Percentiles rank a stretch among this genome's conserved stretches.
Evolutionary conservation across 805 yeast species (phyloP).

Genomic region (Pichia exigua): DNA sequence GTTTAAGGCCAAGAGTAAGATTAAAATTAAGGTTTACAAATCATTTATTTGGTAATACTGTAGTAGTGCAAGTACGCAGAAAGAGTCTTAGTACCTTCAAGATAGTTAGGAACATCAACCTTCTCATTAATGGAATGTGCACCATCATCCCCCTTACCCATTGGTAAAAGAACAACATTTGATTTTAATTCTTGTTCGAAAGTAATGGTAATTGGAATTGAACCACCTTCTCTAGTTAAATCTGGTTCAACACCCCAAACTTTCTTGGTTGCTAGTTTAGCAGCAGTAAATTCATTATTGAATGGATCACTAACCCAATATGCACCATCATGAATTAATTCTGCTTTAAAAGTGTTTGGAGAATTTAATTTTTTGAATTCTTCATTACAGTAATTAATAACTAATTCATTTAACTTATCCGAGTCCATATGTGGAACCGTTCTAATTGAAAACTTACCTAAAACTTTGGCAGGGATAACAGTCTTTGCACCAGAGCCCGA

Average conservation of each 20-base stretch:
- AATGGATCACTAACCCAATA: slow-evolving; percentile 96
- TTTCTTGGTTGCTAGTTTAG: slow-evolving; percentile 84
- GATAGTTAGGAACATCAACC: slow-evolving; percentile 78
- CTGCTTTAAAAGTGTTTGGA: slow-evolving; percentile 65
- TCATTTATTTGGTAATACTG: slow-evolving; percentile 24
- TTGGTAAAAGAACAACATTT: slow-evolving; percentile 82
- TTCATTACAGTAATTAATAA: slow-evolving; percentile 58
- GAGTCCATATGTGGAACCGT: slow-evolving; percentile 94
- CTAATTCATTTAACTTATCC: slow-evolving; percentile 67
- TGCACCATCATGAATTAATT: slow-evolving; percentile 87
- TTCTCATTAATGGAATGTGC: slow-evolving; percentile 98
- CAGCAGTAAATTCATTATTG: slow-evolving; percentile 90
- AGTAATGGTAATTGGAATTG: slow-evolving; percentile 92
- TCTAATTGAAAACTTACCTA: slow-evolving; percentile 93
- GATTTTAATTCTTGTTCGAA: slow-evolving; percentile 85
- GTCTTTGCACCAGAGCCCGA: slow-evolving; percentile 95
- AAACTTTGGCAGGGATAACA: slow-evolving; percentile 90
- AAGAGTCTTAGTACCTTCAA: slow-evolving; percentile 88
- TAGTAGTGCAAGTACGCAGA: slow-evolving; percentile 91
- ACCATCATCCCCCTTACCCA: slow-evolving; percentile 99
- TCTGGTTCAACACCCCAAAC: slow-evolving; percentile 97
- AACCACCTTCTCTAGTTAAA: slow-evolving; percentile 97
- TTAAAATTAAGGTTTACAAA: background rate
- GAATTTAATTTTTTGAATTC: slow-evolving; percentile 63
- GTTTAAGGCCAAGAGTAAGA: too few relatives aligned